These are phyloP conservation scores for Leccinum subspadiceum DNA, from an alignment of 1,284 basidiomycete genomes.

Conservation along the genomic window DNA sequence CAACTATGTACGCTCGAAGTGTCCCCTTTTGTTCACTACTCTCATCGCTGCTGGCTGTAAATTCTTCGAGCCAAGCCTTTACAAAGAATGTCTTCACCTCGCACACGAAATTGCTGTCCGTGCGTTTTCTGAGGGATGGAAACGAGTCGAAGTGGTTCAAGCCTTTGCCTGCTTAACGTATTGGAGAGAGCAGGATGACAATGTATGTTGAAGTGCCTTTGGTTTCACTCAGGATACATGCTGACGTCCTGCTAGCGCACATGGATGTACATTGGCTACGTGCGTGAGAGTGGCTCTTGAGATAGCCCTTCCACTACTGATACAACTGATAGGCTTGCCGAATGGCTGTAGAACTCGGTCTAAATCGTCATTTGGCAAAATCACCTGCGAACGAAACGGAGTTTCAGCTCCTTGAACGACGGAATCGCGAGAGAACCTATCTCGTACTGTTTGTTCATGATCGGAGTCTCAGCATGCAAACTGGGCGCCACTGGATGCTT, in stretches of 20 bases:
- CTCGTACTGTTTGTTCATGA: slow-evolving; percentile 82
- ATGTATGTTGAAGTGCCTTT: slow-evolving; percentile 41
- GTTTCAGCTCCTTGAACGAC: slow-evolving; percentile 64
- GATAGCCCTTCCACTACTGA: slow-evolving; percentile 8
- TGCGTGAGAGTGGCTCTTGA: slow-evolving; percentile 34
- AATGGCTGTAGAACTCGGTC: slow-evolving; percentile 77
- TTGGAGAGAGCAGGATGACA: slow-evolving; percentile 83
- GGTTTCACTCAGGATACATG: slow-evolving; percentile 13
- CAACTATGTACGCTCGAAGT: slow-evolving; percentile 68
- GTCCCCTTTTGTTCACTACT: slow-evolving; percentile 78
- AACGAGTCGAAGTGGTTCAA: slow-evolving; percentile 79
- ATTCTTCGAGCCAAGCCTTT: slow-evolving; percentile 73
- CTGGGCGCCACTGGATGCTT: slow-evolving; percentile 81
- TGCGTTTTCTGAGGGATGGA: slow-evolving; percentile 74
- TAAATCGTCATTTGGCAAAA: slow-evolving; percentile 63
- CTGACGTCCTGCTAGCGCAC: slow-evolving; percentile 52
- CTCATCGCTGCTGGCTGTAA: slow-evolving; percentile 83
- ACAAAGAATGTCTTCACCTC: slow-evolving; percentile 64
- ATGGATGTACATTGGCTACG: slow-evolving; percentile 83
- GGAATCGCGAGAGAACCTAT: slow-evolving; percentile 80
- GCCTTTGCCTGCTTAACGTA: slow-evolving; percentile 83
- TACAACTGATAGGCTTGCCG: slow-evolving; percentile 61
- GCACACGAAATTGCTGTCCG: slow-evolving; percentile 70
- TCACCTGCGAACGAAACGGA: slow-evolving; percentile 59
- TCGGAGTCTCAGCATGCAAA: slow-evolving; percentile 78